Evolutionary conservation across 768 basidiomycete genomes (phyloP), one percentile per base, ranked within the genome.

Genomic region (Naganishia kalamii): DNA sequence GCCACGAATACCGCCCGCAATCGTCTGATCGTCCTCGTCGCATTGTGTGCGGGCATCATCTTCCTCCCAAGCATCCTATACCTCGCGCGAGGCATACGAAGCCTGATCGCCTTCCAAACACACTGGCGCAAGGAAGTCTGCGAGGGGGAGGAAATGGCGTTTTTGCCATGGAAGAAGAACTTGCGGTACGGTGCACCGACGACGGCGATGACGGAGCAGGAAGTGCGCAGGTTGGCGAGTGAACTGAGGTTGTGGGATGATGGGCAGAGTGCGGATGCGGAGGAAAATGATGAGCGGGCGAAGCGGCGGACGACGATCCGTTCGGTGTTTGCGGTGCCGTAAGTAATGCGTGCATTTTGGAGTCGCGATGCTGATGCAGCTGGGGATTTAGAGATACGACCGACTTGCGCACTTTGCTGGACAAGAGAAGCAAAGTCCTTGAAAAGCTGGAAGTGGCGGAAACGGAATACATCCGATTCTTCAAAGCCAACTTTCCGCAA

Each of bases 361-460:
- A 5, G 5, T 3, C 43, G 19, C 29, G 23, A 15, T 6, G 21
- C 13, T 32, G 27, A 13, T 54, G 43, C 13, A 41, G 40, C 8
- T n/a, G 6, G 6, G 25, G 8, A 27, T 51, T 17, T n/a, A 65
- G 90, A 88, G 87, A 89, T 71, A 90, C 88, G 0, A 82, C 83
- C 15, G 81, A 81, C 3, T 80, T 90, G n/a, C 84, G 85, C 0
- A 68, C 84, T 6, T 83, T 90, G 30, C 87, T 90, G 46, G 84
- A 85, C 47, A 86, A 89, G 73, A 82, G 89, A 30, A 88, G 89
- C 67, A 82, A 84, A 71, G 84, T 89, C 23, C 77, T 91, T n/a
- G 86, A 88, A 69, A 85, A 87, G 67, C 81, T 91, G 10, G 89
- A 91, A 79, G 84, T 86, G 60, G 88, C 88, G 12, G 89, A 90